Base-by-base conservation (phyloP, 176 grass and related monocot genomes). In the Musa itinerans region DNA sequence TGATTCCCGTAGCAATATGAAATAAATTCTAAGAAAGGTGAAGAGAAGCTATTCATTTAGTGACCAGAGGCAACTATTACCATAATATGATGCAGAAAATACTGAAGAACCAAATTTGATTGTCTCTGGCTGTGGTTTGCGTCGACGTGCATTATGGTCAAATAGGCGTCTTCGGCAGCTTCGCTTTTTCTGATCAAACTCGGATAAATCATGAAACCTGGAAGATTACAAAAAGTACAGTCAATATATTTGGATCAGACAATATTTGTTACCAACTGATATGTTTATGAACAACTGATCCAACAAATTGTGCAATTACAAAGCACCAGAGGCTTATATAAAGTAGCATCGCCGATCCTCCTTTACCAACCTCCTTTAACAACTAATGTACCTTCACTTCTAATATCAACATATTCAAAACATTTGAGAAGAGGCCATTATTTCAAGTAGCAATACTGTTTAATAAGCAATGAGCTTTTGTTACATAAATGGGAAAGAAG, bases 131-230 rank as follows among this genome's bases (percentile, higher is more conserved):
- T 17, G 51, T 61, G 19, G 73, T 54, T 59, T 75, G 17, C 73
- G 73, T 29, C 73, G 73, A 11, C 73, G 53, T 19, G 73, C 73
- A 49, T 75, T 75, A 57, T 75, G 73, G 17, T 75, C 73, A 58
- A 12, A 55, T 19, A 75, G 34, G 26, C 53, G 73, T 61, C 73
- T 75, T 19, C 73, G 73, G 24, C 73, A 75, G 53, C 73, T 75
- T 61, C 73, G 73, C 9, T 75, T 75, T 16, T 75, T 75, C 54
- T 75, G 54, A 48, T 75, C 73, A 75, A 75, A 75, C 25, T 75
- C 27, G 2, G 54, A 75, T 19, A 75, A 59, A 61, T 56, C 51
- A 48, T 75, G 73, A 48, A 75, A 75, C 73, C 73, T 75, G 3
- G 10, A 75, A n/a, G 69, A 51, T 11, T 51, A 71, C 17, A 19